A percentile compares a stretch with the other conserved stretches of the same genome.
Evolutionary conservation across 192 early-diverging fungal species (phyloP).

Genomic region (Dissophora ornata): DNA sequence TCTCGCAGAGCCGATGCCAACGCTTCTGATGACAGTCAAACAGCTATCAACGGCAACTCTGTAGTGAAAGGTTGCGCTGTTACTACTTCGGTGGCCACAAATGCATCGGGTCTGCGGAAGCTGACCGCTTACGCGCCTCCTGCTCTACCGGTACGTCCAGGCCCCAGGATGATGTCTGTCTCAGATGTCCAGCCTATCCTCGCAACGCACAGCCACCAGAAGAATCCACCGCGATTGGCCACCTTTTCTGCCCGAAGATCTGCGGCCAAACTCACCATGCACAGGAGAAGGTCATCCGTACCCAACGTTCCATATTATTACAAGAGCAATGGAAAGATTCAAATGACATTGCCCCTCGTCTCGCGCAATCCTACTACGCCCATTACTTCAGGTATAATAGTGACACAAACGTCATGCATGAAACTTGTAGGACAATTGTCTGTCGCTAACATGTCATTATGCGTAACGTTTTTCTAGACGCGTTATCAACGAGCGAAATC

Average conservation of each 20-base stretch:
- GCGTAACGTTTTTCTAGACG: background rate
- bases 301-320: background rate
- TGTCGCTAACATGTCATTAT: background rate
- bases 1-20: too few species aligned
- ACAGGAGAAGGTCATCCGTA: background rate
- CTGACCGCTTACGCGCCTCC: background rate
- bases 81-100: too few species aligned
- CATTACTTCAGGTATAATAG: too few species aligned
- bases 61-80: too few species aligned
- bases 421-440: too few species aligned
- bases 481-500: background rate
- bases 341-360: too few species aligned
- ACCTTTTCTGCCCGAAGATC: background rate
- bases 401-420: too few species aligned
- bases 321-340: background rate
- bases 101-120: background rate
- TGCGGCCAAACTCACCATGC: background rate
- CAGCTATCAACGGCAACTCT: too few species aligned
- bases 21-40: too few species aligned
- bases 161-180: background rate
- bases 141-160: background rate
- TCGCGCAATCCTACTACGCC: too few species aligned
- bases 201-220: background rate
- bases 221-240: background rate
- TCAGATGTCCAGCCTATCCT: background rate